These are phyloP conservation scores for Crithidia fasciculata DNA, from an alignment of 208 protist genomes.

Conservation along the genomic window DNA sequence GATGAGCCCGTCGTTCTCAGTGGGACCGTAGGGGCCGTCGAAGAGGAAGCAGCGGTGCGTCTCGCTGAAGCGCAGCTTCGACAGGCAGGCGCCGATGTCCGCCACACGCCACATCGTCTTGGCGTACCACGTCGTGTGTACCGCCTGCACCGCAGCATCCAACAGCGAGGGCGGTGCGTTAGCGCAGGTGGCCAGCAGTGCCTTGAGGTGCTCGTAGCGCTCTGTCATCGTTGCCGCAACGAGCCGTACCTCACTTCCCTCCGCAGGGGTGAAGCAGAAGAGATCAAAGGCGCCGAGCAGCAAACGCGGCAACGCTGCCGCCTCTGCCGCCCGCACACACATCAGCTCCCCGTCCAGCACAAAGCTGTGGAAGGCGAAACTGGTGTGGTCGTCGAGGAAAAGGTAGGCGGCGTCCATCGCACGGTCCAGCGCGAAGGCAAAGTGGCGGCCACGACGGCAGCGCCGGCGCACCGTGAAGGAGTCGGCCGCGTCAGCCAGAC, in stretches of 20 bases:
- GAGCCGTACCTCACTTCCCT: slow-evolving; percentile 19
- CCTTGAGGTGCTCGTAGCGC: slow-evolving; percentile 46
- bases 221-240: slow-evolving; percentile 40
- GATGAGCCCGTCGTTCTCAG: slow-evolving; percentile 81
- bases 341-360: slow-evolving; percentile 78
- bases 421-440: slow-evolving; percentile 63
- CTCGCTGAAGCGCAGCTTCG: slow-evolving; percentile 28
- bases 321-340: slow-evolving; percentile 18
- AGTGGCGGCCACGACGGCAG: slow-evolving; percentile 22
- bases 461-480: slow-evolving; percentile 16
- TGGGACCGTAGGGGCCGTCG: slow-evolving; percentile 48
- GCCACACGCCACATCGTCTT: slow-evolving; percentile 70
- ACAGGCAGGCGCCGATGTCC: slow-evolving; percentile 44
- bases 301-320: slow-evolving; percentile 1
- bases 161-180: background rate
- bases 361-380: slow-evolving; percentile 26
- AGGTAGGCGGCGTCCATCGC: slow-evolving; percentile 62
- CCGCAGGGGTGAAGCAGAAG: slow-evolving; percentile 33
- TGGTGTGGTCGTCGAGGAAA: slow-evolving; percentile 40
- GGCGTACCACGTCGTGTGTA: slow-evolving; percentile 44
- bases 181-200: slow-evolving; percentile 32
- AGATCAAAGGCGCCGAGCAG: slow-evolving; percentile 68
- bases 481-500: background rate
- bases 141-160: background rate
- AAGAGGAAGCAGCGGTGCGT: slow-evolving; percentile 44